A percentile compares a stretch with the other conserved stretches of the same genome.
Conservation (phyloP, 306 rosid species). For the Gastrolobium bilobum region DNA sequence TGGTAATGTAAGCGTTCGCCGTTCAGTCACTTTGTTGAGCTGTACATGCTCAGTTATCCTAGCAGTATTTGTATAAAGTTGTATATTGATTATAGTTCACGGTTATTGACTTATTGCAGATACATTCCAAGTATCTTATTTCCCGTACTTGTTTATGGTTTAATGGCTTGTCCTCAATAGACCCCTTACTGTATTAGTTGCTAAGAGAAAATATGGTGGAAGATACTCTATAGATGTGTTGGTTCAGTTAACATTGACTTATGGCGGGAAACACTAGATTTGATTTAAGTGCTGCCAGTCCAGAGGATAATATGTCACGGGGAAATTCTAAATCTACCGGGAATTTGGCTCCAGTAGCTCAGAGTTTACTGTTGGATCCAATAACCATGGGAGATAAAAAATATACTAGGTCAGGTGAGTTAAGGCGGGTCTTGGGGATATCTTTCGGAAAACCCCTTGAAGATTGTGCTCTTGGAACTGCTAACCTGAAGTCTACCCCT, state of each 20-base stretch:
- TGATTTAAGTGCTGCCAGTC: constrained; percentile 65
- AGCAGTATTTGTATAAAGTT: constrained; percentile 30
- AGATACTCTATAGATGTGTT: constrained; percentile 32
- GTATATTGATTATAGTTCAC: constrained; percentile 45
- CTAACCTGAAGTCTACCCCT: constrained; percentile 68
- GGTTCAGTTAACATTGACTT: constrained; percentile 53
- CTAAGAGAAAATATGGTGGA: constrained; percentile 46
- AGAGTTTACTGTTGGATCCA: constrained; percentile 71
- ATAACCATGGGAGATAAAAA: constrained; percentile 65
- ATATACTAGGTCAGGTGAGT: constrained; percentile 61
- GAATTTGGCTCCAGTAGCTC: constrained; percentile 62
- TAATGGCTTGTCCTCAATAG: constrained; percentile 43
- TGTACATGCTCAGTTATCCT: constrained; percentile 15
- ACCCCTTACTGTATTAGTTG: constrained; percentile 37
- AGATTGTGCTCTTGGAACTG: constrained; percentile 72
- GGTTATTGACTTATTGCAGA: constrained; percentile 53
- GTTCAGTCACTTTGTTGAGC: constrained; percentile 24
- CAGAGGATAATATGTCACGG: constrained; percentile 62
- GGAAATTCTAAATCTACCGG: constrained; percentile 60
- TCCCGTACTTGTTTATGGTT: constrained; percentile 53
- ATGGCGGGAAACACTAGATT: constrained; percentile 82
- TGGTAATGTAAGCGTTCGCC: constrained; percentile 1
- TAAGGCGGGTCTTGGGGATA: constrained; percentile 68
- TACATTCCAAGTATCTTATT: constrained; percentile 38
- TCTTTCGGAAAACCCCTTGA: constrained; percentile 68